Base-by-base conservation (phyloP, 805 yeast genomes). In the Lachancea fermentati region DNA sequence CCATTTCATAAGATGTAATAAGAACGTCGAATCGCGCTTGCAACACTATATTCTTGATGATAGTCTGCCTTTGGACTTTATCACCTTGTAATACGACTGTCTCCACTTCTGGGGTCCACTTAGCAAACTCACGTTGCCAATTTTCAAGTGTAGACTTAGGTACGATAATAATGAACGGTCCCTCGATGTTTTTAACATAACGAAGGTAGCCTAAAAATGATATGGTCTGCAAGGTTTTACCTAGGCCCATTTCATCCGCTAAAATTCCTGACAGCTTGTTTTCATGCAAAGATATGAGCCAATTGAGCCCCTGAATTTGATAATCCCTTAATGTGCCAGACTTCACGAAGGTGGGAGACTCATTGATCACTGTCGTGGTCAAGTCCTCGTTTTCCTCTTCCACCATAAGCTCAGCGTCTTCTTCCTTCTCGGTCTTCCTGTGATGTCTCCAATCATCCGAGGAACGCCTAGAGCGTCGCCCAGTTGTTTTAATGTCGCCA, bases 191-290 rank as follows among this genome's bases (percentile, higher is more conserved):
- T 52, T 79, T 79, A 40, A 80, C 69, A 57, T 86, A 87, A 48
- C 97, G 75, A 45, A 93, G 64, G 58, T 85, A 87, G 0, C 97
- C 97, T 36, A 91, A 66, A 53, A 91, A 93, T 1, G 97, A 78
- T 34, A 91, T 87, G 0, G 97, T 91, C 64, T 91, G 98, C 42
- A 93, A 68, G 4, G 98, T 91, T 63, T 91, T 91, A 42, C 98
- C 98, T 30, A 91, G 71, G 2, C 98, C 98, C 98, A 93, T 91
- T 61, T 91, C 98, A 65, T 91, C 98, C 9, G 98, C 98, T 36
- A 91, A 67, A 34, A 91, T 93, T 15, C 98, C 98, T 7, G 95
- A 83, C 32, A 91, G 72, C 51, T 83, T 76, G 62, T 91, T 87
- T 50, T 89, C 96, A 59, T 88, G 85, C 26, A 91, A 65, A 1